phyloP scores from a whole-genome alignment of 805 yeast species.

The Candida rishiriensis region DNA sequence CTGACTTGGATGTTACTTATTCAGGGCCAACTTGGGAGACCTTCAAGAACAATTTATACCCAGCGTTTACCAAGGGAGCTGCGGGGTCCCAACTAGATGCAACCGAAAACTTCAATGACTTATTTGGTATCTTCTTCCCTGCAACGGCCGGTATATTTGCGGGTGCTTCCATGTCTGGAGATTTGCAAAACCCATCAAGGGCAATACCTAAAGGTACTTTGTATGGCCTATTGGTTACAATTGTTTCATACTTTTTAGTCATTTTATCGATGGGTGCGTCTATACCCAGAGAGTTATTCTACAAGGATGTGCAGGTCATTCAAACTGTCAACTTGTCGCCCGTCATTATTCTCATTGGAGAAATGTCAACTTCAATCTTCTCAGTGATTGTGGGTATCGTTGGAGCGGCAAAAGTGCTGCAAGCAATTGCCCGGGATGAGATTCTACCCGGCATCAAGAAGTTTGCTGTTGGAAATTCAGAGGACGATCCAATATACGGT shows the following conservation, averaged over 20 bases:
- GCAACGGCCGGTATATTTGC: constrained; percentile 99
- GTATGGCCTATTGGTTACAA: constrained; percentile 75
- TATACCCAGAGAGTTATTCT: constrained; percentile 73
- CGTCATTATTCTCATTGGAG: constrained; percentile 76
- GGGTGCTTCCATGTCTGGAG: constrained; percentile 99
- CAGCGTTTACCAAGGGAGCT: constrained; percentile 82
- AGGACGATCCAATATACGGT: constrained; percentile 59
- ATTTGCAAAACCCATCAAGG: constrained; percentile 75
- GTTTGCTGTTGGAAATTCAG: constrained; percentile 48
- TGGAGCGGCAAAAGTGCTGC: constrained; percentile 88
- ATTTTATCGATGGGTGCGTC: constrained; percentile 76
- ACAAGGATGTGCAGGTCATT: constrained; percentile 77
- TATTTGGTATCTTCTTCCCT: constrained; percentile 95
- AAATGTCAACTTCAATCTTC: constrained; percentile 82
- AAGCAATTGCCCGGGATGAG: constrained; percentile 85
- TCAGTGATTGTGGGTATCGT: constrained; percentile 94
- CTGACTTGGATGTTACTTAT: constrained; percentile 47
- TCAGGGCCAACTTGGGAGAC: constrained; percentile 75
- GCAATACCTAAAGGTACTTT: constrained; percentile 94
- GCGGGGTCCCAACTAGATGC: constrained; percentile 71
- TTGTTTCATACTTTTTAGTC: constrained; percentile 71
- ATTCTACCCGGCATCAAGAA: constrained; percentile 74
- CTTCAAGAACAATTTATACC: constrained; percentile 61
- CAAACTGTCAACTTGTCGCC: constrained; percentile 75
- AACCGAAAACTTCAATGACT: constrained; percentile 72